A percentile compares a stretch with the other conserved stretches of the same genome.
Conservation (phyloP, 768 basidiomycete species). For the Rubroboletus satanas region DNA sequence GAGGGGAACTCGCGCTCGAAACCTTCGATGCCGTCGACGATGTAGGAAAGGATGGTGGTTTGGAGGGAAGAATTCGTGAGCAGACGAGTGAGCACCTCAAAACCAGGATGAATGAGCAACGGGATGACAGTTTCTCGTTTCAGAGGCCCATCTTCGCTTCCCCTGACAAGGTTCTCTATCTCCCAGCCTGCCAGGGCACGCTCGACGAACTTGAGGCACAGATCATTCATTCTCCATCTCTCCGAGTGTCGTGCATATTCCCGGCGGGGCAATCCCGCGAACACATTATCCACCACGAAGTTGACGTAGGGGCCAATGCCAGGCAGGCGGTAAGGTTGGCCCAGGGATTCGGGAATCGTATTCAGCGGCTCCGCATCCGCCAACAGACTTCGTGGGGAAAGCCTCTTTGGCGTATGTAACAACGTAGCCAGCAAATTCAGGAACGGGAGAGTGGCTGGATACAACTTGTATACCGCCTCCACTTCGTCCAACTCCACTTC, state of each 20-base stretch:
- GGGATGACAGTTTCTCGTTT: conserved; percentile 53
- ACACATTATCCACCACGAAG: conserved; percentile 91
- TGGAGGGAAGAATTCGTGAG: conserved; percentile 73
- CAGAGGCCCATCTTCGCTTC: conserved; percentile 48
- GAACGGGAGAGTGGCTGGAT: conserved; percentile 89
- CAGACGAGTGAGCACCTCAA: conserved; percentile 77
- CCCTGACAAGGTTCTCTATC: conserved; percentile 63
- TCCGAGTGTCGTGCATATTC: conserved; percentile 75
- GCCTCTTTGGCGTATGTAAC: conserved; percentile 76
- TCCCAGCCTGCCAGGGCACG: conserved; percentile 79
- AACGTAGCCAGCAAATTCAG: conserved; percentile 76
- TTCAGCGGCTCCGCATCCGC: conserved; percentile 58
- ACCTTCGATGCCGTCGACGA: conserved; percentile 75
- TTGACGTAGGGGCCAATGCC: conserved; percentile 78
- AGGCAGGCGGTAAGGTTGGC: conserved; percentile 73
- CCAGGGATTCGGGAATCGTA: conserved; percentile 76
- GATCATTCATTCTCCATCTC: conserved; percentile 82
- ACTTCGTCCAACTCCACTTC: conserved; percentile 86
- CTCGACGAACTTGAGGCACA: conserved; percentile 82
- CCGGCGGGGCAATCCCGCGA: conserved; percentile 68
- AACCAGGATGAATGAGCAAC: conserved; percentile 77
- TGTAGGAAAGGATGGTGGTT: conserved; percentile 67
- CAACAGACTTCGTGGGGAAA: conserved; percentile 57
- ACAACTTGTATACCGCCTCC: conserved; percentile 71
- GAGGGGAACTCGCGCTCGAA: conserved; percentile 68